phyloP scores from a whole-genome alignment of 164 flowering plant genomes.

The Nymphaea thermarum region DNA sequence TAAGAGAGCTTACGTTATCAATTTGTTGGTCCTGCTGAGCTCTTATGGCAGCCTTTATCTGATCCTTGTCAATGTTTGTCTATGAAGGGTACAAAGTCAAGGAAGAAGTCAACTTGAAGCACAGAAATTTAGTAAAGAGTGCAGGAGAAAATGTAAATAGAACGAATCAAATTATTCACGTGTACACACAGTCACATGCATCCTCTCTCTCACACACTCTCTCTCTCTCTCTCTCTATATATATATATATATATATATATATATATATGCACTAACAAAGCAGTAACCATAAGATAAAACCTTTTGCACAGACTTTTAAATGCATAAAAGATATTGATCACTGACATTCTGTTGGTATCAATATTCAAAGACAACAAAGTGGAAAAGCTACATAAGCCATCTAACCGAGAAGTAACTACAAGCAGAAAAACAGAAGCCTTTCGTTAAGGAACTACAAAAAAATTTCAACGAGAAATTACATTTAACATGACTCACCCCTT shows the following conservation, averaged over 20 bases:
- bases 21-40: conserved; percentile 99
- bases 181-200: too few relatives aligned
- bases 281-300: too few relatives aligned
- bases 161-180: too few relatives aligned
- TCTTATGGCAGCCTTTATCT: conserved; percentile 94
- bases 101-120: not conserved
- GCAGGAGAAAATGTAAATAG: not conserved
- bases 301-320: too few relatives aligned
- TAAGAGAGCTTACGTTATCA: conserved; percentile 52
- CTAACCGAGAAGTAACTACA: not conserved
- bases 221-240: too few relatives aligned
- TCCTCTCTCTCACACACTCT: too few relatives aligned
- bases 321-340: not conserved
- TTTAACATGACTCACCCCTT: conserved; percentile 48
- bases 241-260: too few relatives aligned
- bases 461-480: not conserved
- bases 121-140: not conserved
- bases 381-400: too few relatives aligned
- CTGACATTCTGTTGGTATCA: not conserved
- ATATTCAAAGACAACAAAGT: too few relatives aligned
- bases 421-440: not conserved
- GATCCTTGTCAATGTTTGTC: conserved; percentile 73
- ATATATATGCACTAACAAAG: too few relatives aligned
- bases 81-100: conserved; percentile 10
- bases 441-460: too few relatives aligned